Evolutionary conservation across 208 protist species (phyloP).

Genomic region (Naegleria fowleri): DNA sequence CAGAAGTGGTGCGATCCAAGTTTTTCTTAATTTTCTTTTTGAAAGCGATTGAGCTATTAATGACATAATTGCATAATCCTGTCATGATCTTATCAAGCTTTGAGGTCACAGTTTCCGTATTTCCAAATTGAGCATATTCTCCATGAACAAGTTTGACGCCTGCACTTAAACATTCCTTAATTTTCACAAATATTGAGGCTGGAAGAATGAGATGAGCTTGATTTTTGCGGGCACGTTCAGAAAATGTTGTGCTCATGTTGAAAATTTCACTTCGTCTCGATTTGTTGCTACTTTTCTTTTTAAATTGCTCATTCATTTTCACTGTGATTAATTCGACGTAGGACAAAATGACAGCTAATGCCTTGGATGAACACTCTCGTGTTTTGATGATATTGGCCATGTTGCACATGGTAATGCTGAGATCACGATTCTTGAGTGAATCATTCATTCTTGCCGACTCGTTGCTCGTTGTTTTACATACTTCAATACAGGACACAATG

Average conservation of each 20-base stretch:
- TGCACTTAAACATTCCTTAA: neutral
- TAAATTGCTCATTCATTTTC: neutral
- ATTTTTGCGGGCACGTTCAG: too few species aligned
- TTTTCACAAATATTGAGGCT: neutral
- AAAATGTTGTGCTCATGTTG: too few species aligned
- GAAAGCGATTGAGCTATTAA: neutral
- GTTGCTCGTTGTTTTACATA: too few species aligned
- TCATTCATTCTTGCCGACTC: too few species aligned
- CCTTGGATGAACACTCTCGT: neutral
- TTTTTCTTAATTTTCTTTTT: neutral
- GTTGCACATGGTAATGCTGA: neutral
- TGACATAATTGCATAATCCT: neutral
- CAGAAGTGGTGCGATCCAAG: neutral
- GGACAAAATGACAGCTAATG: neutral
- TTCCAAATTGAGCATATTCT: neutral
- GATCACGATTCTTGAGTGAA: too few species aligned
- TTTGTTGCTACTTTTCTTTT: neutral
- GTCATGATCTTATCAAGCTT: neutral
- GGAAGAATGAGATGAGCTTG: too few species aligned
- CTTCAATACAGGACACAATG: neutral
- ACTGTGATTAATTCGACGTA: neutral
- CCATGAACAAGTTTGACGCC: neutral
- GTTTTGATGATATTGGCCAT: neutral
- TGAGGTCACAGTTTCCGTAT: neutral
- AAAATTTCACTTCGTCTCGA: too few species aligned